A percentile compares a stretch with the other conserved stretches of the same genome.
These are phyloP conservation scores for Solanum chmielewskii DNA, from an alignment of 257 asterid genomes.

Conservation along the genomic window DNA sequence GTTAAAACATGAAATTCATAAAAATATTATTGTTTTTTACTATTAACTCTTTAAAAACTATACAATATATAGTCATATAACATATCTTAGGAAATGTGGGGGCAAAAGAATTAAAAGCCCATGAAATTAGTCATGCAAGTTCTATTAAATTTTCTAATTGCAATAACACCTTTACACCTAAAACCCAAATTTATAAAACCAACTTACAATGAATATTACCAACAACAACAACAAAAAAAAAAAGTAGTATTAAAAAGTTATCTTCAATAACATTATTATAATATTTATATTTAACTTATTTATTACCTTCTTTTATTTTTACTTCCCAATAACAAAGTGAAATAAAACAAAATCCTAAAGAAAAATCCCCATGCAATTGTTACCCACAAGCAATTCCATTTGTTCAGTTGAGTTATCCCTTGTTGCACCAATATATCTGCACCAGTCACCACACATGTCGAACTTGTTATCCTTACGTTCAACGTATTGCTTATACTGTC, in stretches of 20 bases:
- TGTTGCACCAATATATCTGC: conserved; percentile 20
- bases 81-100: background rate
- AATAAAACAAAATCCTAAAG: conserved; percentile 26
- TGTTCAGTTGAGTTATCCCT: conserved; percentile 13
- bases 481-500: conserved; percentile 5
- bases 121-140: too few relatives aligned
- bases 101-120: background rate
- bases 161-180: background rate
- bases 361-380: conserved; percentile 30
- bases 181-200: background rate
- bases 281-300: background rate
- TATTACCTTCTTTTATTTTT: conserved; percentile 24
- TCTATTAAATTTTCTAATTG: background rate
- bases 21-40: too few relatives aligned
- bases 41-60: too few relatives aligned
- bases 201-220: background rate
- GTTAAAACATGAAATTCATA: too few relatives aligned
- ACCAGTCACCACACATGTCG: conserved; percentile 22
- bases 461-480: conserved; percentile 15
- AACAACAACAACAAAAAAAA: background rate
- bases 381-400: conserved; percentile 28
- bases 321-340: conserved; percentile 13
- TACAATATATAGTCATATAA: background rate
- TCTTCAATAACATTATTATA: background rate
- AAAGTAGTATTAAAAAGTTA: background rate